These are phyloP conservation scores for Blastocystis sp. DNA, from an alignment of 352 stramenopile genomes.

Conservation along the genomic window DNA sequence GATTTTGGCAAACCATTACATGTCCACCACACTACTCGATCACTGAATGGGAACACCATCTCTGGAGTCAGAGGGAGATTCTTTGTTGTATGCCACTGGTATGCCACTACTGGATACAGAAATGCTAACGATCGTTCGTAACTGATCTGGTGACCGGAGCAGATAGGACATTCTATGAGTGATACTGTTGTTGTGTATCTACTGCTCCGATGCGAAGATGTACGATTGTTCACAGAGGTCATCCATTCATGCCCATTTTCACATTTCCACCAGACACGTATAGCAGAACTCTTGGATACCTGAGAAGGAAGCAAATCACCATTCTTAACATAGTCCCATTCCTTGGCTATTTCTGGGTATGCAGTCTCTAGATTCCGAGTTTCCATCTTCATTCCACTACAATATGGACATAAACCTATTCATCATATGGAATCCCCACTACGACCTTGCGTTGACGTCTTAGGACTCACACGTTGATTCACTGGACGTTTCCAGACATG, in stretches of 20 bases:
- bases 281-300: conserved; percentile 12
- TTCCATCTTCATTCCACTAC: background rate
- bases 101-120: conserved; percentile 46
- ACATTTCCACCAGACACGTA: conserved; percentile 58
- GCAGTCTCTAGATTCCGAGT: background rate
- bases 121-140: conserved; percentile 26
- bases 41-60: conserved; percentile 39
- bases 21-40: conserved; percentile 55
- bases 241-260: conserved; percentile 57
- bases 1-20: background rate
- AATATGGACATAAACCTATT: conserved; percentile 45
- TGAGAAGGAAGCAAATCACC: conserved; percentile 36
- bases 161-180: conserved; percentile 18
- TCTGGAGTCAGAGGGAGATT: conserved; percentile 21
- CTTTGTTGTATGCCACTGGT: conserved; percentile 59
- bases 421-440: background rate
- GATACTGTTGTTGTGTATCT: background rate
- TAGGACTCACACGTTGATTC: conserved; percentile 34
- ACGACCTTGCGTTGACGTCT: conserved; percentile 2
- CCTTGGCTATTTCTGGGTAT: conserved; percentile 52
- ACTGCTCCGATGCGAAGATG: conserved; percentile 47
- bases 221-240: conserved; percentile 57
- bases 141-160: background rate
- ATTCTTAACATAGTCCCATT: conserved; percentile 57
- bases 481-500: conserved; percentile 52